Conservation (phyloP, 2,329 filamentous ascomycete species). For the Paraconiothyrium brasiliense region DNA sequence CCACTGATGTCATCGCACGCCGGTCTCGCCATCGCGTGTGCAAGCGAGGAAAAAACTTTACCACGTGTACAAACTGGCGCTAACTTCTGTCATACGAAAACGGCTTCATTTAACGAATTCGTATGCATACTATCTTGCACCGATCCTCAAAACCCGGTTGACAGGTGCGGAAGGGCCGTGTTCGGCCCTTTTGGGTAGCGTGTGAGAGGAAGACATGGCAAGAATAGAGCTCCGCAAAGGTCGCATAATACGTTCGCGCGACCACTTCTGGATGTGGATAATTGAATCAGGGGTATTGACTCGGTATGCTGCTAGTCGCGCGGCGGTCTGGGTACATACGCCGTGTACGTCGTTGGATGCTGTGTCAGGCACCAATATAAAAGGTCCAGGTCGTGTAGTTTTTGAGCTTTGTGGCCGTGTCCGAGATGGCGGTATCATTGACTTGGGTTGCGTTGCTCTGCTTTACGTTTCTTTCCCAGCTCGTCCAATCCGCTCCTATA, state of each 20-base stretch:
- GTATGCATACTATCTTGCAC: neutral
- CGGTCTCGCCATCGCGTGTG: slow-evolving; percentile 4
- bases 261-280: neutral
- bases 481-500: slow-evolving; percentile 12
- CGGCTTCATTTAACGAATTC: slow-evolving; percentile 7
- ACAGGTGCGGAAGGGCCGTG: neutral
- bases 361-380: neutral
- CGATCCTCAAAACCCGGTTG: neutral
- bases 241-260: neutral
- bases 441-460: neutral
- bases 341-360: neutral
- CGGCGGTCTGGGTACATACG: neutral
- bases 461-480: neutral
- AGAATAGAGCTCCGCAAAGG: neutral
- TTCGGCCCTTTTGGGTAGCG: neutral
- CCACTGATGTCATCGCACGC: slow-evolving; percentile 5
- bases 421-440: neutral
- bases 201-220: neutral
- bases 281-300: neutral
- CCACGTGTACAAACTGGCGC: slow-evolving; percentile 7
- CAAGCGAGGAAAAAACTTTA: slow-evolving; percentile 2
- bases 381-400: neutral
- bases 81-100: slow-evolving; percentile 8
- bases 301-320: neutral
- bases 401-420: neutral